Percentiles rank a stretch among this genome's conserved stretches.
These are phyloP conservation scores for Cladosporium sp. DNA, from an alignment of 2,329 filamentous ascomycete species.

Conservation along the genomic window DNA sequence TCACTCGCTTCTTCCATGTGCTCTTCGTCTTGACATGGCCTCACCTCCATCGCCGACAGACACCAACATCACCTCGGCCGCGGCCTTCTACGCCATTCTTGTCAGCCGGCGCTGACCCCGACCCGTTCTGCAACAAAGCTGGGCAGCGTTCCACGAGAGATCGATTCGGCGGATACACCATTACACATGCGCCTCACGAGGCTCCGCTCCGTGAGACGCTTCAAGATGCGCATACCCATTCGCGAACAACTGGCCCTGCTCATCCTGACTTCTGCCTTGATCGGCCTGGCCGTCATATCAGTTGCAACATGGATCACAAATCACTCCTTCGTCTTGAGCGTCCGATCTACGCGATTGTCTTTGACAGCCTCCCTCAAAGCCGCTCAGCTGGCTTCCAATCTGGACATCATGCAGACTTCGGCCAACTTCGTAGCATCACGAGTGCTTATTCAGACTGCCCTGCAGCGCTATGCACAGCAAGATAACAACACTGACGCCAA, in stretches of 20 bases:
- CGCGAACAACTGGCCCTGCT: constrained; percentile 79
- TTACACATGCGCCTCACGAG: constrained; percentile 10
- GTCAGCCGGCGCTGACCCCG: neutral
- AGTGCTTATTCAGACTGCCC: constrained; percentile 48
- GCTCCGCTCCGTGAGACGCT: neutral
- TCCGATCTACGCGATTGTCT: constrained; percentile 56
- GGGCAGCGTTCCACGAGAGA: no score
- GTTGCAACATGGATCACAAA: constrained; percentile 66
- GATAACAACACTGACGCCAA: constrained; percentile 54
- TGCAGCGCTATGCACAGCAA: constrained; percentile 47
- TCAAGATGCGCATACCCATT: constrained; percentile 74
- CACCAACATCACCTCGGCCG: neutral
- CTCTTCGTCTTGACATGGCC: constrained; percentile 3
- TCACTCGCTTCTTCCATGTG: no score
- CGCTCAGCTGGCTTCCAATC: constrained; percentile 70
- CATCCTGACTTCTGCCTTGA: constrained; percentile 68
- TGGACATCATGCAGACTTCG: constrained; percentile 72
- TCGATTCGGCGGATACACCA: no score
- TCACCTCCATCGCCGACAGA: neutral
- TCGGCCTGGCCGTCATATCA: constrained; percentile 71
- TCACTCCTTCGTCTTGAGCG: constrained; percentile 54
- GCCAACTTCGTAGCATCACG: constrained; percentile 66
- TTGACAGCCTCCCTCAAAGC: constrained; percentile 84
- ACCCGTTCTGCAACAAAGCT: neutral
- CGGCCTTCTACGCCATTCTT: neutral